A percentile compares a stretch with the other conserved stretches of the same genome.
Conservation (phyloP, 768 basidiomycete species). For the Panus rudis region DNA sequence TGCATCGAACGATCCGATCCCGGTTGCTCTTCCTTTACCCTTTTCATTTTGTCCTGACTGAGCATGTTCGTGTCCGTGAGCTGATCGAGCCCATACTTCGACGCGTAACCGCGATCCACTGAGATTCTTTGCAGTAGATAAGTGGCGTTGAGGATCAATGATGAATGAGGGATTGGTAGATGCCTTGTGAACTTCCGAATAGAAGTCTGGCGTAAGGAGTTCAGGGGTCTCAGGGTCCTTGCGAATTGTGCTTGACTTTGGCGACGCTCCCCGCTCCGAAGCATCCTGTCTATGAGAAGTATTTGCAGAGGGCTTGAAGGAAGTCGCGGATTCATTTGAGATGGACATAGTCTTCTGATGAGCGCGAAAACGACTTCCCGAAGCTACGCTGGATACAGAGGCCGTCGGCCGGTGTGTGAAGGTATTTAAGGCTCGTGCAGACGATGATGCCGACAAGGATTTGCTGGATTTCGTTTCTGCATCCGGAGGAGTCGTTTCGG, state of each 20-base stretch:
- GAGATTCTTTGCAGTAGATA: conserved; percentile 48
- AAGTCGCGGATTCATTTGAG: not conserved
- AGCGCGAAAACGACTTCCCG: conserved; percentile 10
- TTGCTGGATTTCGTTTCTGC: conserved; percentile 18
- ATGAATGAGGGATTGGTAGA: conserved; percentile 79
- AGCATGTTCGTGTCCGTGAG: conserved; percentile 13
- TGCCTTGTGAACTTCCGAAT: conserved; percentile 73
- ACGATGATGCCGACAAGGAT: not conserved
- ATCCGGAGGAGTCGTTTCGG: conserved; percentile 8
- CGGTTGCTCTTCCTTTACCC: conserved; percentile 5
- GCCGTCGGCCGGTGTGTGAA: conserved; percentile 7
- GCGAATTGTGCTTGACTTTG: no score
- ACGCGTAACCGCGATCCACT: conserved; percentile 46
- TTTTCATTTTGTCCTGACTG: conserved; percentile 7
- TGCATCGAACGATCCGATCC: not conserved
- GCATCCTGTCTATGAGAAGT: no score
- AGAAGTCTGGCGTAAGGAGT: conserved; percentile 48
- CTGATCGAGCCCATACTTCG: conserved; percentile 48
- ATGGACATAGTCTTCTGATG: not conserved
- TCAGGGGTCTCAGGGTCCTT: no score
- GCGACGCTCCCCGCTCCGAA: no score
- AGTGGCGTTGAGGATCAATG: conserved; percentile 51
- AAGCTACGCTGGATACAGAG: not conserved
- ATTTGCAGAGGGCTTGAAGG: not conserved
- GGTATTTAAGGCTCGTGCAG: conserved; percentile 7